These are phyloP conservation scores for Apiotrichum siamense DNA, from an alignment of 1,284 basidiomycete species.

Conservation along the genomic window DNA sequence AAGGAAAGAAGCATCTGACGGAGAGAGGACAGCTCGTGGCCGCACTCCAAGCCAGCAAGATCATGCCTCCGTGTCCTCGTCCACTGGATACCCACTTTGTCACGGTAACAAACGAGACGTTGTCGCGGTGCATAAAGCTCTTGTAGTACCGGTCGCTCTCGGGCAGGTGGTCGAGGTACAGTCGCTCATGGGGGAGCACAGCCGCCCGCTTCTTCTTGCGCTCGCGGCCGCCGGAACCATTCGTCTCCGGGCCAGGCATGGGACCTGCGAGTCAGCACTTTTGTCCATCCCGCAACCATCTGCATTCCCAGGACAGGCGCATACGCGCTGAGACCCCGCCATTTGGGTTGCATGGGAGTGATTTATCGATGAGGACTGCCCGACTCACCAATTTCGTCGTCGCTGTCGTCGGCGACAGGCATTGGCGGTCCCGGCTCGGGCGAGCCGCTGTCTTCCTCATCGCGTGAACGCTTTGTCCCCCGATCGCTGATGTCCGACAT, in stretches of 20 bases:
- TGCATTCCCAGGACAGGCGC: too few relatives aligned
- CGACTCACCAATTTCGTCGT: constrained; percentile 43
- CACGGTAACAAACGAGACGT: constrained; percentile 77
- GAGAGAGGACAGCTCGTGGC: background rate
- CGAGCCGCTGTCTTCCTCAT: constrained; percentile 1
- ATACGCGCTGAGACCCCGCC: too few relatives aligned
- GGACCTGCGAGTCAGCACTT: constrained; percentile 18
- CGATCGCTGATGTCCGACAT: constrained; percentile 11
- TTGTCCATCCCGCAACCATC: too few relatives aligned
- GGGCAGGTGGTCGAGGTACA: constrained; percentile 88
- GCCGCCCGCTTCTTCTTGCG: constrained; percentile 40
- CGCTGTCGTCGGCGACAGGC: constrained; percentile 34
- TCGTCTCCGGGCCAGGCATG: constrained; percentile 20
- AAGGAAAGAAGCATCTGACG: too few relatives aligned
- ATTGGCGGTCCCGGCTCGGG: constrained; percentile 15
- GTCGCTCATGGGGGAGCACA: constrained; percentile 68
- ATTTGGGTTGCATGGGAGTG: too few relatives aligned
- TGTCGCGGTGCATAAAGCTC: constrained; percentile 97
- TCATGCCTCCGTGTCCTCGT: too few relatives aligned
- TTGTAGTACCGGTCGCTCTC: constrained; percentile 90
- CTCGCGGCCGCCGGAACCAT: too few relatives aligned
- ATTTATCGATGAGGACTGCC: too few relatives aligned
- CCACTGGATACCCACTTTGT: constrained; percentile 60
- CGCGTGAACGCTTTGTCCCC: constrained; percentile 4
- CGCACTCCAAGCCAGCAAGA: too few relatives aligned